Evolutionary conservation across 441 rosid genomes (phyloP).

Genomic region (Eutrema salsugineum): DNA sequence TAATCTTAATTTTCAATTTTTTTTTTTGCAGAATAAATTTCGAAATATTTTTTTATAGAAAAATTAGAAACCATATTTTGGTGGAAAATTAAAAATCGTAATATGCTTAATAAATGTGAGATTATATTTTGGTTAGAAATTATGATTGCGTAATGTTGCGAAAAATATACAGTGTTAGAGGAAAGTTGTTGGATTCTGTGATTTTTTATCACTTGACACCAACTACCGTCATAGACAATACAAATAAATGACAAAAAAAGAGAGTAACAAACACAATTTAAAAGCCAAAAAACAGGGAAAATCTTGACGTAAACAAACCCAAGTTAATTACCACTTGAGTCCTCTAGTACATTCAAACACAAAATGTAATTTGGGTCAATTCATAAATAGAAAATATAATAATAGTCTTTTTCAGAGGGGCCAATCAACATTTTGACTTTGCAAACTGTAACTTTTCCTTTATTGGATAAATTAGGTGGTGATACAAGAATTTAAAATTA

Average conservation of each 20-base stretch:
- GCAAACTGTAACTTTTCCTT: not conserved
- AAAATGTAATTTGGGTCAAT: not conserved
- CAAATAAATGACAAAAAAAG: not conserved
- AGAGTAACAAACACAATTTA: not conserved
- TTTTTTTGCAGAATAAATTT: too few species aligned
- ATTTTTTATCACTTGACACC: not conserved
- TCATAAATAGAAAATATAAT: not conserved
- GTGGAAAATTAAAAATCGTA: not conserved
- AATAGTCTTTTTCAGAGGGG: not conserved
- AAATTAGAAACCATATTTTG: not conserved
- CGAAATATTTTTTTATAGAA: not conserved
- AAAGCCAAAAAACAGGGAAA: not conserved
- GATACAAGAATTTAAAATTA: not conserved
- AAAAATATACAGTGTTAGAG: not conserved
- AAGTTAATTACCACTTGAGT: not conserved
- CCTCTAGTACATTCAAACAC: not conserved
- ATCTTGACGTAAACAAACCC: not conserved
- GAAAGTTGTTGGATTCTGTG: not conserved
- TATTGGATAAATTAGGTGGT: not conserved
- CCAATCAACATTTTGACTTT: slow-evolving; percentile 13
- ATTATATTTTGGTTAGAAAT: not conserved
- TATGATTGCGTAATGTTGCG: not conserved
- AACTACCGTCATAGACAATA: not conserved
- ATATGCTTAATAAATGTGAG: too few species aligned
- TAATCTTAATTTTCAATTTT: too few species aligned